Conservation (phyloP, 805 yeast genomes). For the Spathaspora hagerdaliae region DNA sequence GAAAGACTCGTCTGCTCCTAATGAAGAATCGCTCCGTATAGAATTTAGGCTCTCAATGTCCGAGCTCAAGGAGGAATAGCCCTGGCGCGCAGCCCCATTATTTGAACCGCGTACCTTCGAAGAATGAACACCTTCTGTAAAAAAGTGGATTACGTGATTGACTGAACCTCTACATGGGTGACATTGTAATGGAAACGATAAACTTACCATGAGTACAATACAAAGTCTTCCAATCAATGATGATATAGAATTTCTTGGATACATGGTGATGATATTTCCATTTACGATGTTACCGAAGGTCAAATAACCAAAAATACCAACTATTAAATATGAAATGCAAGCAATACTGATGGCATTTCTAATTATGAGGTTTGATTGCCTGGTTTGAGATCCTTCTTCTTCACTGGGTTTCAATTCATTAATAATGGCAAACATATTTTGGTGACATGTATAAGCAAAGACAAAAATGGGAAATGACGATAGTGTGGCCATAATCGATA, state of each 20-base stretch:
- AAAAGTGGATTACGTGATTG: slow-evolving; percentile 59
- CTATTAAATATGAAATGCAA: slow-evolving; percentile 52
- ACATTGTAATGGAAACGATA: slow-evolving; percentile 75
- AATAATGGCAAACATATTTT: slow-evolving; percentile 73
- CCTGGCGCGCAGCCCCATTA: slow-evolving; percentile 6
- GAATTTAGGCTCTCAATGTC: slow-evolving; percentile 20
- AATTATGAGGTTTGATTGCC: slow-evolving; percentile 48
- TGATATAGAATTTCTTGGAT: slow-evolving; percentile 47
- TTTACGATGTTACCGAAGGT: slow-evolving; percentile 63
- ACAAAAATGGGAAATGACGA: slow-evolving; percentile 71
- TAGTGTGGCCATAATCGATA: slow-evolving; percentile 34
- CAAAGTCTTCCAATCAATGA: slow-evolving; percentile 56
- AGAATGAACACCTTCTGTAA: slow-evolving; percentile 27
- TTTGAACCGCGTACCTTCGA: slow-evolving; percentile 19
- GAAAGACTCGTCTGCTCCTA: slow-evolving; percentile 32
- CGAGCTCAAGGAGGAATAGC: slow-evolving; percentile 25
- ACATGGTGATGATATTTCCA: slow-evolving; percentile 70
- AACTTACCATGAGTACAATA: slow-evolving; percentile 66
- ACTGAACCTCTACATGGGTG: slow-evolving; percentile 76
- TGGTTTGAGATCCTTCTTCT: slow-evolving; percentile 33
- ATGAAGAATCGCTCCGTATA: slow-evolving; percentile 9
- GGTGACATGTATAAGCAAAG: slow-evolving; percentile 80
- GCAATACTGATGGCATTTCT: slow-evolving; percentile 55
- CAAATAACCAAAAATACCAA: slow-evolving; percentile 67
- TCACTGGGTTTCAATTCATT: slow-evolving; percentile 54